Evolutionary conservation across 108 stramenopile genomes (phyloP).

Genomic region (Cyclotella baltica): DNA sequence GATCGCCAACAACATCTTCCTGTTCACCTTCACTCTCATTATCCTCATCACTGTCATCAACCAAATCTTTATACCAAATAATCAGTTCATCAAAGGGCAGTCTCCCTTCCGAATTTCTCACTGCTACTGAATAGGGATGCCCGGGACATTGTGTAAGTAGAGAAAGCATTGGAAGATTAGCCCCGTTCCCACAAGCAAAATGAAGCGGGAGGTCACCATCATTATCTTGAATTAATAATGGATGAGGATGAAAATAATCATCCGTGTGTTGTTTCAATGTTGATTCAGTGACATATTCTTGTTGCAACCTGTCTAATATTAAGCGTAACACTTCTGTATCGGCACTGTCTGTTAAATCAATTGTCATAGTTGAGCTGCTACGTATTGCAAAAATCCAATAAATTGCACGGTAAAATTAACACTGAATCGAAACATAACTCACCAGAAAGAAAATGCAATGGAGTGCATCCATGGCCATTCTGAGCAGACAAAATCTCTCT

Average conservation of each 20-base stretch:
- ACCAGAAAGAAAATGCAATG: slow-evolving; percentile 36
- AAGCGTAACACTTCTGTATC: slow-evolving; percentile 10
- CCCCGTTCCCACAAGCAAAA: slow-evolving; percentile 33
- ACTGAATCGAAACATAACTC: background rate
- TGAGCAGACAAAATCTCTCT: slow-evolving; percentile 25
- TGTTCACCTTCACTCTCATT: background rate
- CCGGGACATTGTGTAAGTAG: slow-evolving; percentile 21
- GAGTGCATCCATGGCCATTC: slow-evolving; percentile 39
- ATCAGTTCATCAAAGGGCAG: slow-evolving; percentile 38
- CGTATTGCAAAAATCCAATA: background rate
- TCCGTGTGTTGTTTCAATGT: background rate
- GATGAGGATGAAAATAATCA: slow-evolving; percentile 2
- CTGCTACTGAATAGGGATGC: slow-evolving; percentile 10
- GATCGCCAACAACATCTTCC: slow-evolving; percentile 3
- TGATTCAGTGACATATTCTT: background rate
- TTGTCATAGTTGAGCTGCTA: background rate
- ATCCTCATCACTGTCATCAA: slow-evolving; percentile 20
- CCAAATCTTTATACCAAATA: slow-evolving; percentile 23
- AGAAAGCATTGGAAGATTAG: background rate
- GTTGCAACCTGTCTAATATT: slow-evolving; percentile 22
- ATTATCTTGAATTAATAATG: slow-evolving; percentile 33
- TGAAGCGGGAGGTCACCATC: slow-evolving; percentile 49
- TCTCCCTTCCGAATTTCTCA: slow-evolving; percentile 22
- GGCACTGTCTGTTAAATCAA: background rate
- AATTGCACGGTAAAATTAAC: background rate